These are phyloP conservation scores for Diaporthe batatas DNA, from an alignment of 2,329 filamentous ascomycete species.

Conservation along the genomic window DNA sequence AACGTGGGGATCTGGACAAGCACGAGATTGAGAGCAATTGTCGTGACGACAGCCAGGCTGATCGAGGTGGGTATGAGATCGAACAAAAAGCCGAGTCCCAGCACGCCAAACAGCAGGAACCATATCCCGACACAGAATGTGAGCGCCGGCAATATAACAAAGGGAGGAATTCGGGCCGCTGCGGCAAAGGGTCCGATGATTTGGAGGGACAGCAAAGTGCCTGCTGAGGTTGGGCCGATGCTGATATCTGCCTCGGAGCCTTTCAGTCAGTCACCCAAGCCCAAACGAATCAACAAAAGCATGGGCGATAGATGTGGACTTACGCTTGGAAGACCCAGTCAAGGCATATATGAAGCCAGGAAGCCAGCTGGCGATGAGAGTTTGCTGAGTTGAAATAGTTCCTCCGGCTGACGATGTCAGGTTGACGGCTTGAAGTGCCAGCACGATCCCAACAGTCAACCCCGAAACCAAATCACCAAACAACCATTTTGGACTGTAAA, in stretches of 20 bases:
- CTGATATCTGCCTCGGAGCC: slow-evolving; percentile 21
- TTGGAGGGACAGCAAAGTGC: slow-evolving; percentile 20
- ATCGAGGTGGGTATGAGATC: slow-evolving; percentile 16
- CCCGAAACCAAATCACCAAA: slow-evolving; percentile 27
- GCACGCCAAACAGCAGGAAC: slow-evolving; percentile 33
- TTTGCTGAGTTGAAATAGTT: slow-evolving; percentile 28
- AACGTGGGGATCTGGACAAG: slow-evolving; percentile 22
- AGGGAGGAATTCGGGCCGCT: slow-evolving; percentile 11
- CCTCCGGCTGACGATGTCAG: slow-evolving; percentile 16
- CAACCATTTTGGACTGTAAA: slow-evolving; percentile 32
- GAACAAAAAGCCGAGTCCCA: slow-evolving; percentile 35
- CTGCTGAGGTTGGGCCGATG: slow-evolving; percentile 28
- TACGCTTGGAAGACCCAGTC: slow-evolving; percentile 35
- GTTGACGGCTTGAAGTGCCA: slow-evolving; percentile 37
- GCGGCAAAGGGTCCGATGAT: slow-evolving; percentile 20
- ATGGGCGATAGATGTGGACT: neutral
- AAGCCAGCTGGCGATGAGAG: slow-evolving; percentile 35
- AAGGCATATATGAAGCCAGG: slow-evolving; percentile 35
- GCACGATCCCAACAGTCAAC: slow-evolving; percentile 32
- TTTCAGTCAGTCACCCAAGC: neutral
- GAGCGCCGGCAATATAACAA: slow-evolving; percentile 29
- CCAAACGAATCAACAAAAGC: too few species aligned
- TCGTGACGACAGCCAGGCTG: neutral
- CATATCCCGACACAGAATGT: slow-evolving; percentile 35
- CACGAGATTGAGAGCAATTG: slow-evolving; percentile 9